Percentiles rank a stretch among this genome's conserved stretches.
Conservation (phyloP, 2,329 filamentous ascomycete species). For the Curvularia lunata region DNA sequence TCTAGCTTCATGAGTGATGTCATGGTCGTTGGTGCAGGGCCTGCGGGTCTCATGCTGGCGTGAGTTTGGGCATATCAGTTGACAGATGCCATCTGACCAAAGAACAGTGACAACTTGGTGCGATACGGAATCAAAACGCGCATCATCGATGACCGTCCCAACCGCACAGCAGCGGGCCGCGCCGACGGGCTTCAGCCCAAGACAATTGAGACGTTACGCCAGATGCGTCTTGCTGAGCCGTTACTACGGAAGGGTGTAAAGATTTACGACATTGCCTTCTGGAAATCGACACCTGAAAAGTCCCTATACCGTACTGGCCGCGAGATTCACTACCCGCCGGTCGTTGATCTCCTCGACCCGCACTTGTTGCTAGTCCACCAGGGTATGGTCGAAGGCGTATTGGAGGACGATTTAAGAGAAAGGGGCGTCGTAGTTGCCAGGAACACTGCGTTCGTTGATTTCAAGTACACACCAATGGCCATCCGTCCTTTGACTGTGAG, state of each 20-base stretch:
- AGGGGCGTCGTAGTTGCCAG: conserved; percentile 68
- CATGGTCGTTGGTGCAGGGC: conserved; percentile 52
- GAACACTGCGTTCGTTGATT: conserved; percentile 67
- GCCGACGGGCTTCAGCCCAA: conserved; percentile 79
- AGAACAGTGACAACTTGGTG: conserved; percentile 60
- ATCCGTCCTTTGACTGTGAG: conserved; percentile 51
- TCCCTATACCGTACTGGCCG: conserved; percentile 67
- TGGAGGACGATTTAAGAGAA: conserved; percentile 71
- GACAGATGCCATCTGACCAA: conserved; percentile 10
- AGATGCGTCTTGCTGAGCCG: conserved; percentile 74
- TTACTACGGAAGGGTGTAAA: conserved; percentile 70
- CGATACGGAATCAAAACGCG: conserved; percentile 70
- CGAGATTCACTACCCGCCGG: conserved; percentile 68
- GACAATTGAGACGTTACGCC: conserved; percentile 76
- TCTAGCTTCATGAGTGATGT: conserved; percentile 49
- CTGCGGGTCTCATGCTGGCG: conserved; percentile 53
- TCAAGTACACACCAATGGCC: conserved; percentile 50
- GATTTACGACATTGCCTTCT: conserved; percentile 78
- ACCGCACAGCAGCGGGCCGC: conserved; percentile 70
- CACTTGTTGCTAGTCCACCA: conserved; percentile 68
- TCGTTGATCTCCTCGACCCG: conserved; percentile 60
- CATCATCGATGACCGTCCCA: conserved; percentile 71
- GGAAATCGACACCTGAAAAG: conserved; percentile 51
- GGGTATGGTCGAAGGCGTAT: conserved; percentile 75
- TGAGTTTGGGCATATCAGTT: conserved; percentile 28